These are phyloP conservation scores for Cystoderma amianthinum DNA, from an alignment of 768 basidiomycete species.

Conservation along the genomic window DNA sequence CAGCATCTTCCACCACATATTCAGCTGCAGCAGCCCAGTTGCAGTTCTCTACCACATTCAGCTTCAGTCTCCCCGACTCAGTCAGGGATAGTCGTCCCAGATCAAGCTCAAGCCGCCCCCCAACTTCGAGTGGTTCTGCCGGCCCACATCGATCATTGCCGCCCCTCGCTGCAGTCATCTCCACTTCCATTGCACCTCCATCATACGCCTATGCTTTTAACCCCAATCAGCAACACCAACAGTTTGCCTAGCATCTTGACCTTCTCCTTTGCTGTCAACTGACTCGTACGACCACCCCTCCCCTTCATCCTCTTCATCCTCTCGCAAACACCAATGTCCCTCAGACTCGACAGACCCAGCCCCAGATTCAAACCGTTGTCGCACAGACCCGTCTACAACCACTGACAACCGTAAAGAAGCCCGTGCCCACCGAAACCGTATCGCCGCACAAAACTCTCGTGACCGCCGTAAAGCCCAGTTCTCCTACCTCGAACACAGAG, in stretches of 20 bases:
- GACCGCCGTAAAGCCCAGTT: conserved; percentile 88
- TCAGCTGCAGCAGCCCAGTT: conserved; percentile 27
- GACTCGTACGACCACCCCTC: conserved; percentile 37
- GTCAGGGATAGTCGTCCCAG: conserved; percentile 16
- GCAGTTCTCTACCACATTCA: conserved; percentile 43
- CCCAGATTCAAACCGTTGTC: conserved; percentile 82
- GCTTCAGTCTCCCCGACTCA: conserved; percentile 20
- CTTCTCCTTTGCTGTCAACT: conserved; percentile 51
- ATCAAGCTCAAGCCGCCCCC: conserved; percentile 36
- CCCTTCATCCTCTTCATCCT: conserved; percentile 31
- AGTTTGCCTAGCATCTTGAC: conserved; percentile 39
- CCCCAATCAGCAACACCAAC: conserved; percentile 25
- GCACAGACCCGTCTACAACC: conserved; percentile 56
- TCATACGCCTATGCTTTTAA: too few relatives aligned
- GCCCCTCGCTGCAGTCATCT: conserved; percentile 71
- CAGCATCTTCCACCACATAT: too few relatives aligned
- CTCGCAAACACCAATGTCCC: conserved; percentile 71
- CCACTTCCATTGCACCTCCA: conserved; percentile 62
- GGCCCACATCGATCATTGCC: conserved; percentile 47
- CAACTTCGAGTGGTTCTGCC: conserved; percentile 40
- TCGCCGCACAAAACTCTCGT: conserved; percentile 90
- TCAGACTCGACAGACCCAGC: conserved; percentile 60
- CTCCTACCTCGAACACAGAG: conserved; percentile 54
- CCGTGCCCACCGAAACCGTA: conserved; percentile 85
- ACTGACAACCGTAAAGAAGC: conserved; percentile 83